Conservation (phyloP, 2,329 filamentous ascomycete genomes). For the Alternaria sp. region DNA sequence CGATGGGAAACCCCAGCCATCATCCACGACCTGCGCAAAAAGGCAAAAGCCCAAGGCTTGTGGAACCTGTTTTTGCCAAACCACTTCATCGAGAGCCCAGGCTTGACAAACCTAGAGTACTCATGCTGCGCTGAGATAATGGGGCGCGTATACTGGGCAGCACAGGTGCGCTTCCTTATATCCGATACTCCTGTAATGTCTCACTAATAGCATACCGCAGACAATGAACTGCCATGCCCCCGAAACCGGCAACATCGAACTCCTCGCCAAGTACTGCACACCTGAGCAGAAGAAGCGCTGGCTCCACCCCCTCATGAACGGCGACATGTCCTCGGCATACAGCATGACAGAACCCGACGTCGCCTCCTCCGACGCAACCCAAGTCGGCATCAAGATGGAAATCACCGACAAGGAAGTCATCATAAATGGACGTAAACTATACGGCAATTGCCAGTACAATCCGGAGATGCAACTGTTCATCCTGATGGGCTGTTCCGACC, state of each 20-base stretch:
- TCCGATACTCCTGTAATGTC: neutral
- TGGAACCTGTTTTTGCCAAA: slow-evolving; percentile 56
- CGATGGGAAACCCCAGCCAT: slow-evolving; percentile 54
- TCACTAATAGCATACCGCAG: slow-evolving; percentile 25
- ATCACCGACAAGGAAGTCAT: slow-evolving; percentile 51
- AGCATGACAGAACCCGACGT: slow-evolving; percentile 63
- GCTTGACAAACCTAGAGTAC: slow-evolving; percentile 59
- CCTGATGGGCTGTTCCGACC: slow-evolving; percentile 53
- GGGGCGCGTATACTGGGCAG: slow-evolving; percentile 58
- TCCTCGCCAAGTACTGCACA: slow-evolving; percentile 62
- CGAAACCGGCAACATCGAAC: slow-evolving; percentile 63
- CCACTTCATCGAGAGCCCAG: slow-evolving; percentile 55
- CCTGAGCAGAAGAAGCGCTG: slow-evolving; percentile 61
- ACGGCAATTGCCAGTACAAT: slow-evolving; percentile 54
- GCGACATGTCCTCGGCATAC: slow-evolving; percentile 60
- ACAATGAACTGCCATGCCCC: slow-evolving; percentile 59
- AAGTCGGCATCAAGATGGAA: slow-evolving; percentile 54
- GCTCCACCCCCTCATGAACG: slow-evolving; percentile 60
- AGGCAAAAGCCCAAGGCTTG: slow-evolving; percentile 52
- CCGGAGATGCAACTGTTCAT: slow-evolving; percentile 48
- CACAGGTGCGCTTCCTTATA: slow-evolving; percentile 39
- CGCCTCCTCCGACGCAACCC: slow-evolving; percentile 61
- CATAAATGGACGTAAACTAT: slow-evolving; percentile 56
- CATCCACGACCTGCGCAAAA: slow-evolving; percentile 54
- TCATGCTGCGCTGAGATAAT: slow-evolving; percentile 58